Evolutionary conservation across 257 asterid species (phyloP).

Genomic region (Primulina eburnea): DNA sequence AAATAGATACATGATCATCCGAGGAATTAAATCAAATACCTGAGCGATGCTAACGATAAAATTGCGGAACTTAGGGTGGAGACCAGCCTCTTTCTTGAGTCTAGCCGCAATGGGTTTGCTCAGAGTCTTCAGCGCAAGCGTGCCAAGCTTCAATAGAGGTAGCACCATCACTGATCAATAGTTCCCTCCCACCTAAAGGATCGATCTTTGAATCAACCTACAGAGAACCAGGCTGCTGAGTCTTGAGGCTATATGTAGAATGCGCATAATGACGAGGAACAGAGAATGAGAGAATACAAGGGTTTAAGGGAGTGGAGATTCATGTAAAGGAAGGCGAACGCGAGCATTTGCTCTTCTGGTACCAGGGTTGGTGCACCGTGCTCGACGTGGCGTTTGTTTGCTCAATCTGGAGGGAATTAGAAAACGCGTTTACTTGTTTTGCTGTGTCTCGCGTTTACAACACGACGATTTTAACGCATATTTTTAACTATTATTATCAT

Average conservation of each 20-base stretch:
- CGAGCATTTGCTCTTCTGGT: neutral
- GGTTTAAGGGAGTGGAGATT: neutral
- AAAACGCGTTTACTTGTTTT: too few relatives aligned
- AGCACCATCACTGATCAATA: conserved; percentile 45
- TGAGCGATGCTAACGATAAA: conserved; percentile 77
- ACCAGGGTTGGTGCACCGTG: too few relatives aligned
- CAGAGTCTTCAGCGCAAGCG: conserved; percentile 70
- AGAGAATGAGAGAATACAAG: neutral
- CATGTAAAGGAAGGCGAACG: neutral
- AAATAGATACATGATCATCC: neutral
- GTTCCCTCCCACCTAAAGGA: neutral
- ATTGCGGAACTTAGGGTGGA: conserved; percentile 63
- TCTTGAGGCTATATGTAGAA: neutral
- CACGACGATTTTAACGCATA: too few relatives aligned
- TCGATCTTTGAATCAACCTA: neutral
- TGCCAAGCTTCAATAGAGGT: conserved; percentile 74
- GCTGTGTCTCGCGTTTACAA: too few relatives aligned
- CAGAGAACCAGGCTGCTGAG: neutral
- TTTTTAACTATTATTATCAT: too few relatives aligned
- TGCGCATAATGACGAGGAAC: neutral
- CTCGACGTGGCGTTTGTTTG: too few relatives aligned
- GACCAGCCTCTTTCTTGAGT: conserved; percentile 70
- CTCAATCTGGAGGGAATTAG: too few relatives aligned
- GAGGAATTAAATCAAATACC: conserved; percentile 31
- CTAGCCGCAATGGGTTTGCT: conserved; percentile 83